A percentile compares a stretch with the other conserved stretches of the same genome.
phyloP scores from a whole-genome alignment of 768 basidiomycete genomes.

The Pleurotus eryngii region DNA sequence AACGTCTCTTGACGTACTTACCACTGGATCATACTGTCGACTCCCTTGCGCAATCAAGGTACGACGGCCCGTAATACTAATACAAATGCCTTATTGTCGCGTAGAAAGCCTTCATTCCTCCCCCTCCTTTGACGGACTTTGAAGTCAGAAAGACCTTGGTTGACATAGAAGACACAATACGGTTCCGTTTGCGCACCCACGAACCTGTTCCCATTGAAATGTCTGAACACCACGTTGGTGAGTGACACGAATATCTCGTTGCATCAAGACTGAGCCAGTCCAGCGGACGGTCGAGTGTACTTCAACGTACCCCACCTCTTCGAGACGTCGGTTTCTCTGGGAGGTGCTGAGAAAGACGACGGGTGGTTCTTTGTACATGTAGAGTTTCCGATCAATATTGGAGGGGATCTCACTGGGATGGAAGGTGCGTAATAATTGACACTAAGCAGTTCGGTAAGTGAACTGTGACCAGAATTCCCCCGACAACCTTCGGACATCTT shows the following conservation, averaged over 20 bases:
- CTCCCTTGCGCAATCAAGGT: constrained; percentile 84
- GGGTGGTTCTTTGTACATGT: constrained; percentile 86
- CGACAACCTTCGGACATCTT: constrained; percentile 58
- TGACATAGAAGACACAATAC: constrained; percentile 75
- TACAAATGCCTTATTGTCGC: constrained; percentile 6
- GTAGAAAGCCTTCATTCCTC: constrained; percentile 71
- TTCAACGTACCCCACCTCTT: constrained; percentile 75
- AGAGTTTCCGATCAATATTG: constrained; percentile 69
- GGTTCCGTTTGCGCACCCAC: constrained; percentile 71
- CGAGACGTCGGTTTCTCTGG: constrained; percentile 69
- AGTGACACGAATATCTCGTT: constrained; percentile 1
- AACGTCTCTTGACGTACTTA: constrained; percentile 87
- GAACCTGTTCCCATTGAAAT: constrained; percentile 85
- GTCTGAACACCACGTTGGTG: constrained; percentile 66
- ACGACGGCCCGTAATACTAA: constrained; percentile 9
- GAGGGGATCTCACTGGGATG: constrained; percentile 68
- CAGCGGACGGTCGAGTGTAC: constrained; percentile 75
- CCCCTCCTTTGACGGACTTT: constrained; percentile 59
- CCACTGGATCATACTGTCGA: constrained; percentile 80
- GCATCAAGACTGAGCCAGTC: constrained; percentile 14
- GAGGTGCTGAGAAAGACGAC: constrained; percentile 64
- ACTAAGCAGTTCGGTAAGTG: background rate
- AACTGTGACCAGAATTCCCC: constrained; percentile 59
- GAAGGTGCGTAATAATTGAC: constrained; percentile 46
- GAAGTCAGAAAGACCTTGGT: constrained; percentile 62